Evolutionary conservation across 805 yeast species (phyloP).

Genomic region (Candida ovalis): DNA sequence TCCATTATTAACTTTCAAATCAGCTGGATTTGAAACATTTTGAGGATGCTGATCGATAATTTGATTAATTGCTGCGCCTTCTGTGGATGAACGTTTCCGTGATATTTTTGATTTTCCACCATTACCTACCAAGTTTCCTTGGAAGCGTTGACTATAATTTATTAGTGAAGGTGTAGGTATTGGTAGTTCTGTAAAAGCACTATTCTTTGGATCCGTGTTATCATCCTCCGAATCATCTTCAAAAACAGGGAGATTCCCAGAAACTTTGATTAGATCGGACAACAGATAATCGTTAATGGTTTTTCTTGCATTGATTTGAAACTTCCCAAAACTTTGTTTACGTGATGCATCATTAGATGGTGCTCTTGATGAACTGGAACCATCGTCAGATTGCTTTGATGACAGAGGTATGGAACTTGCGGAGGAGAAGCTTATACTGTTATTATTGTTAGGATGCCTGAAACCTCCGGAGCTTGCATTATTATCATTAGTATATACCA

Average conservation of each 20-base stretch:
- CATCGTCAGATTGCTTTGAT: neutral
- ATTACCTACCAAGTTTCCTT: neutral
- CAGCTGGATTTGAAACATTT: neutral
- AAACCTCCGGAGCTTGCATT: neutral
- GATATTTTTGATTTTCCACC: neutral
- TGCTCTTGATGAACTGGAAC: neutral
- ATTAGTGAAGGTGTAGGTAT: neutral
- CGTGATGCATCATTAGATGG: neutral
- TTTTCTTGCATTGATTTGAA: conserved; percentile 14
- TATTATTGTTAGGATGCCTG: neutral
- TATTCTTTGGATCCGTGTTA: neutral
- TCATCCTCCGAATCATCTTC: conserved; percentile 9
- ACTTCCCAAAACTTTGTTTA: conserved; percentile 19
- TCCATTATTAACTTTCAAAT: neutral
- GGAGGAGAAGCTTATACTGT: neutral
- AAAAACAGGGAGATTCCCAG: conserved; percentile 6
- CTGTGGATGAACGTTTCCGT: neutral
- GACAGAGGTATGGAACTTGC: neutral
- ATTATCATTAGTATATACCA: neutral
- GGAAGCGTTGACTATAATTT: neutral
- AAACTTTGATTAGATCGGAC: conserved; percentile 14
- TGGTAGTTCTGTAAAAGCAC: neutral
- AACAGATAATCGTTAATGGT: conserved; percentile 21
- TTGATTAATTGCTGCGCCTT: neutral
- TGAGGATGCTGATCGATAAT: neutral